Conservation (phyloP, 306 rosid species). For the Adenanthera pavonina region DNA sequence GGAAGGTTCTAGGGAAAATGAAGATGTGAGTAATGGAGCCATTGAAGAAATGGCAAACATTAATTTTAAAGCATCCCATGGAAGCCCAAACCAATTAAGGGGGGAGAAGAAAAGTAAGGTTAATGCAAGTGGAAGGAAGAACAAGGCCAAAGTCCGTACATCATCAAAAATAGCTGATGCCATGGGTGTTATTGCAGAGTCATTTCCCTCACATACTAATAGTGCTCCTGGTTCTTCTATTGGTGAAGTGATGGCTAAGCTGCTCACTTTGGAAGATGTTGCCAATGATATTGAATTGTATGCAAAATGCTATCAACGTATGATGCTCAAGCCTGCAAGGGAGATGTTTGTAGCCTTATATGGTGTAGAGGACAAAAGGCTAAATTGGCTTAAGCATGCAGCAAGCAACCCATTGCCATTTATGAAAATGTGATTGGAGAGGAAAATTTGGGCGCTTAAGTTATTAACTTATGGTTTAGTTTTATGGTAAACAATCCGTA, state of each 20-base stretch:
- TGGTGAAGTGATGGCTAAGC: not conserved
- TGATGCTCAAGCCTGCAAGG: not conserved
- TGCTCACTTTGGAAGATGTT: not conserved
- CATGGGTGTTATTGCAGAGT: not conserved
- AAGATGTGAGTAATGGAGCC: not conserved
- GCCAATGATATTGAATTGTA: not conserved
- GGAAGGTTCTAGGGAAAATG: not conserved
- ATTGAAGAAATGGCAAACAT: too few relatives aligned
- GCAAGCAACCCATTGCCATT: not conserved
- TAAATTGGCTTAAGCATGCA: not conserved
- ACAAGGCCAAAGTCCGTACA: not conserved
- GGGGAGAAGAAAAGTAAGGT: not conserved
- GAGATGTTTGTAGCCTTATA: not conserved
- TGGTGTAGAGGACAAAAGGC: not conserved
- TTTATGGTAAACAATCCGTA: too few relatives aligned
- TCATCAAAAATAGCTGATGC: not conserved
- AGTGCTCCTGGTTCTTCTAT: not conserved
- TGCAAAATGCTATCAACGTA: not conserved
- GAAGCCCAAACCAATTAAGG: not conserved
- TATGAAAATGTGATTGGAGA: not conserved
- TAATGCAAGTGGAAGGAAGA: not conserved
- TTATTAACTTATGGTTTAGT: too few relatives aligned
- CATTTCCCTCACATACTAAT: not conserved
- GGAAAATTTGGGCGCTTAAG: too few relatives aligned
- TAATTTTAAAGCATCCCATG: not conserved